These are phyloP conservation scores for Phytophthora sansomeana DNA, from an alignment of 352 stramenopile genomes.

Conservation along the genomic window DNA sequence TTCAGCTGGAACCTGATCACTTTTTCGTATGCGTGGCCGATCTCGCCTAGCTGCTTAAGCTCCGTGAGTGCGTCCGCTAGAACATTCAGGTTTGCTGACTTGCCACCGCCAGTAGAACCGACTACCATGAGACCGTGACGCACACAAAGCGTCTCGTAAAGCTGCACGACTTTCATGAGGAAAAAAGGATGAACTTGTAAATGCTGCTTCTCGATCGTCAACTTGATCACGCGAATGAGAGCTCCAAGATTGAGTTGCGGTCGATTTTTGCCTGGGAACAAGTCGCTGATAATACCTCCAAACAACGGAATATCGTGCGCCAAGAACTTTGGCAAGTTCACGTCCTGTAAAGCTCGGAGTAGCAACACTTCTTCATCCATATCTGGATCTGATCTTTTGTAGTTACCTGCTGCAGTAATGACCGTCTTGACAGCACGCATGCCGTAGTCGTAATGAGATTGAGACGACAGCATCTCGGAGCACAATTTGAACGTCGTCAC, in stretches of 20 bases:
- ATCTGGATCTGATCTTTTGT: constrained; percentile 94
- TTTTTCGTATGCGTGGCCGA: constrained; percentile 86
- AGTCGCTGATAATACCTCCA: constrained; percentile 93
- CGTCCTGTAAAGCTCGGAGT: constrained; percentile 93
- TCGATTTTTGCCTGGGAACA: constrained; percentile 92
- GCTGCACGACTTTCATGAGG: constrained; percentile 93
- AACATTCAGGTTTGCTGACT: constrained; percentile 89
- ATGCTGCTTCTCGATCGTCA: constrained; percentile 83
- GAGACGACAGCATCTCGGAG: constrained; percentile 94
- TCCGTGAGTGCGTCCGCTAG: constrained; percentile 88
- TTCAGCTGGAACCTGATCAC: constrained; percentile 92
- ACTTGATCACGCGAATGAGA: constrained; percentile 87
- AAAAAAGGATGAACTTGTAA: constrained; percentile 93
- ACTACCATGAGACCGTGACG: constrained; percentile 96
- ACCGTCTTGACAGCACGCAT: constrained; percentile 97
- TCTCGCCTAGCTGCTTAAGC: constrained; percentile 82
- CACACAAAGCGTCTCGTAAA: constrained; percentile 96
- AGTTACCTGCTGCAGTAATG: constrained; percentile 95
- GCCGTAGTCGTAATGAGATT: constrained; percentile 97
- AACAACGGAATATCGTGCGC: constrained; percentile 96
- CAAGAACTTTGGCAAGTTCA: constrained; percentile 97
- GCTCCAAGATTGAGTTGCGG: constrained; percentile 93
- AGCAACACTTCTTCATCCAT: constrained; percentile 94
- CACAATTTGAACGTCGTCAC: constrained; percentile 97
- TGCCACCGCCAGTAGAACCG: constrained; percentile 93